Percentiles rank a stretch among this genome's conserved stretches.
Conservation (phyloP, 805 yeast genomes). For the Lipomyces oligophaga region DNA sequence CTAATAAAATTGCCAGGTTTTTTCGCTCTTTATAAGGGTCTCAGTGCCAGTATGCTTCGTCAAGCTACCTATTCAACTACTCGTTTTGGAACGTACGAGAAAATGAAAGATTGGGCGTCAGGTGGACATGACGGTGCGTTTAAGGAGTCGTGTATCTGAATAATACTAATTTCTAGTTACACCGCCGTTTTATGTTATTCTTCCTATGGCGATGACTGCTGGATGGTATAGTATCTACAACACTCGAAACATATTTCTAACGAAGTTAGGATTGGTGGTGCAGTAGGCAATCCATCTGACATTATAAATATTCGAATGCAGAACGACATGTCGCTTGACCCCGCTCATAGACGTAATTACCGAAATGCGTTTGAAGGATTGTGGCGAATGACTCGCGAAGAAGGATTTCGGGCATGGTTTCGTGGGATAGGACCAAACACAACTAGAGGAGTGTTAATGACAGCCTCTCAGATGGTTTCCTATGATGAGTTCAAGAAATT, state of each 20-base stretch:
- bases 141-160: conserved; percentile 22
- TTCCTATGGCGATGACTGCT: conserved; percentile 79
- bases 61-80: conserved; percentile 87
- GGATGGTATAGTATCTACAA: conserved; percentile 47
- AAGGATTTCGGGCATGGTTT: conserved; percentile 56
- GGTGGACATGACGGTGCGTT: conserved; percentile 19
- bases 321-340: conserved; percentile 70
- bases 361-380: conserved; percentile 76
- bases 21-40: conserved; percentile 70
- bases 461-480: conserved; percentile 85
- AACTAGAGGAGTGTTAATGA: conserved; percentile 79
- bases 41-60: conserved; percentile 74
- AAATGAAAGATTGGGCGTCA: conserved; percentile 50
- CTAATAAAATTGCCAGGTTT: conserved; percentile 32
- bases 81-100: conserved; percentile 82
- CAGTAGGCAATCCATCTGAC: conserved; percentile 85
- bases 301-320: conserved; percentile 74
- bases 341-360: conserved; percentile 65
- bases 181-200: conserved; percentile 56
- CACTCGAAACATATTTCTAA: background rate
- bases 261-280: conserved; percentile 56
- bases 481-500: conserved; percentile 69
- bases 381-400: conserved; percentile 53
- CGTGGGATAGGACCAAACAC: conserved; percentile 77
- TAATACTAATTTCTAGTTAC: conserved; percentile 41